Conservation (phyloP, 345 rosid genomes). For the Eucalyptus cloeziana region DNA sequence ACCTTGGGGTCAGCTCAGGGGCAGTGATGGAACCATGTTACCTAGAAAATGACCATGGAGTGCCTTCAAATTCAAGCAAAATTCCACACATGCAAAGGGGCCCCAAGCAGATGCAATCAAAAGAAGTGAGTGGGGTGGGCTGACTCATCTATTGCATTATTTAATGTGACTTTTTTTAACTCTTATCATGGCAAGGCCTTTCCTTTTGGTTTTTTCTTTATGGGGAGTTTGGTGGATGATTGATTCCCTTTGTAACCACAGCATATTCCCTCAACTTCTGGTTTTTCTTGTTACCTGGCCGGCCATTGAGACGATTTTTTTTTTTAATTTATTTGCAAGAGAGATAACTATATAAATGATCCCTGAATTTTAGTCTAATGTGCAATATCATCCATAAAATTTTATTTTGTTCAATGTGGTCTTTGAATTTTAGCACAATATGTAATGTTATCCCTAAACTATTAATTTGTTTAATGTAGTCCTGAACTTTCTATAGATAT, state of each 20-base stretch:
- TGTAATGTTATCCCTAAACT: accelerated
- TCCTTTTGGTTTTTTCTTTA: neutral
- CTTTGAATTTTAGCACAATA: neutral
- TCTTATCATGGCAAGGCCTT: neutral
- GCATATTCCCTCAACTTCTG: neutral
- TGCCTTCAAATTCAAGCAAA: neutral
- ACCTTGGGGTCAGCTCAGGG: neutral
- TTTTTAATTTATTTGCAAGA: too few species aligned
- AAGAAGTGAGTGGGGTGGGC: neutral
- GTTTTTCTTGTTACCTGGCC: accelerated
- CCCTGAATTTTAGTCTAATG: too few species aligned
- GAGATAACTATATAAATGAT: too few species aligned
- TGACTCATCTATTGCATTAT: neutral
- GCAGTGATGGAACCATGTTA: neutral
- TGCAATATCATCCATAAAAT: accelerated
- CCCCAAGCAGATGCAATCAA: neutral
- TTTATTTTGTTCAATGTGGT: neutral
- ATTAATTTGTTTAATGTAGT: too few species aligned
- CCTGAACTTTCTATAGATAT: accelerated
- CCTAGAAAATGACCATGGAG: neutral
- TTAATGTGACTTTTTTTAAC: neutral
- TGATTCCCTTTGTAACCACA: neutral
- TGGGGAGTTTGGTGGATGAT: neutral
- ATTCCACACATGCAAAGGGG: neutral
- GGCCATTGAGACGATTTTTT: neutral